A percentile compares a stretch with the other conserved stretches of the same genome.
phyloP scores from a whole-genome alignment of 768 basidiomycete species.

The Lactifluus piperatus region DNA sequence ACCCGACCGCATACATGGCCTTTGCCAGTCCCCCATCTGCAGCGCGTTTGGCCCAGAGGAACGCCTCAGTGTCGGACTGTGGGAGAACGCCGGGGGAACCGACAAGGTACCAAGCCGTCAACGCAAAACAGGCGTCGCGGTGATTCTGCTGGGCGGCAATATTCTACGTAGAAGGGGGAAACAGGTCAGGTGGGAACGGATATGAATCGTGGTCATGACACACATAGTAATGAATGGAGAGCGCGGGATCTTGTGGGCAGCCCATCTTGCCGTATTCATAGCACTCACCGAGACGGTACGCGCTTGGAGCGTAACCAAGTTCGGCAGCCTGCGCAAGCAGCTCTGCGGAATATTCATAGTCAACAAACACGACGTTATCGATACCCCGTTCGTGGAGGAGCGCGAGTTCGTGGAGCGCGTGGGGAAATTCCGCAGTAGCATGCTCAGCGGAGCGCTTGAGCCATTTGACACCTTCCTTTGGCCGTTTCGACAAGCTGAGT shows the following conservation, averaged over 20 bases:
- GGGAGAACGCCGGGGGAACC: conserved; percentile 96
- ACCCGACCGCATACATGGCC: conserved; percentile 97
- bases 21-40: conserved; percentile 88
- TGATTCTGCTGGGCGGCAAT: conserved; percentile 98
- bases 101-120: conserved; percentile 99
- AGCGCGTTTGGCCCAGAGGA: conserved; percentile 93
- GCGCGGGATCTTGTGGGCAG: conserved; percentile 92
- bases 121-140: conserved; percentile 93
- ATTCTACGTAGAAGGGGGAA: conserved; percentile 44
- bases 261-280: conserved; percentile 99
- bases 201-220: conserved; percentile 28
- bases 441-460: conserved; percentile 94
- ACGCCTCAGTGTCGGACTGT: conserved; percentile 97
- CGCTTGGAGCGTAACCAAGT: conserved; percentile 92
- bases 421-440: conserved; percentile 91
- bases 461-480: conserved; percentile 98
- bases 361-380: conserved; percentile 94
- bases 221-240: conserved; percentile 98
- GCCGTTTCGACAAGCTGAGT: conserved; percentile 73
- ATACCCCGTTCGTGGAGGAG: conserved; percentile 95
- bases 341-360: conserved; percentile 92
- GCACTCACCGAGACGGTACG: conserved; percentile 92
- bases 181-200: neutral
- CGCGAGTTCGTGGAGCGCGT: conserved; percentile 91
- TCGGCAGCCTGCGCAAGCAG: conserved; percentile 92